These are phyloP conservation scores for Ascochyta lentis DNA, from an alignment of 2,329 filamentous ascomycete genomes.

Conservation along the genomic window DNA sequence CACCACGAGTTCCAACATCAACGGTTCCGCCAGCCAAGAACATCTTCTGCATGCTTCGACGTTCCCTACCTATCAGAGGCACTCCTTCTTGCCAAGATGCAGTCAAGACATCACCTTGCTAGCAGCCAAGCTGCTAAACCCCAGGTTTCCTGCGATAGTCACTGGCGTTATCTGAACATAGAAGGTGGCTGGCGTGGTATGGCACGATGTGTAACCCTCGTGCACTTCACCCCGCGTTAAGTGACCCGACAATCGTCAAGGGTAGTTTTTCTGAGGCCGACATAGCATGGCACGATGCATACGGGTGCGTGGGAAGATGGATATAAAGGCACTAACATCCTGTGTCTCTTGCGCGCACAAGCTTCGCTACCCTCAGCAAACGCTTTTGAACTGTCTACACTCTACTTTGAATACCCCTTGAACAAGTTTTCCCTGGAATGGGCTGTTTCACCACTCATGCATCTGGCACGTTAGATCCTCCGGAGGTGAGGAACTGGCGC, in stretches of 20 bases:
- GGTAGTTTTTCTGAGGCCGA: conserved; percentile 19
- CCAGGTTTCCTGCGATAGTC: conserved; percentile 25
- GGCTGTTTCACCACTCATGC: conserved; percentile 42
- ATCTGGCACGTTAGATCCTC: conserved; percentile 43
- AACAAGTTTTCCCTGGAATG: conserved; percentile 24
- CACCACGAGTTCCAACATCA: neutral
- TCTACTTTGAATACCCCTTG: neutral
- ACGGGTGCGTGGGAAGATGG: neutral
- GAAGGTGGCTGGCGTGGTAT: conserved; percentile 21
- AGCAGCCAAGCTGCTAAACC: conserved; percentile 26
- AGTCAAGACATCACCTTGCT: conserved; percentile 28
- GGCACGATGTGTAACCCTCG: conserved; percentile 20
- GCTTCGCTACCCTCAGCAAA: conserved; percentile 10
- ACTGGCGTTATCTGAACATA: conserved; percentile 20
- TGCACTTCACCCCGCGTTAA: conserved; percentile 22
- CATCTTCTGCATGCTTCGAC: conserved; percentile 10
- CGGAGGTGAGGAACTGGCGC: conserved; percentile 46
- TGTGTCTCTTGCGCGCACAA: conserved; percentile 6
- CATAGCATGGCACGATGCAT: neutral
- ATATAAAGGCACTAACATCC: conserved; percentile 7
- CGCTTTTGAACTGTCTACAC: conserved; percentile 3
- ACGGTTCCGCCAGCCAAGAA: conserved; percentile 13
- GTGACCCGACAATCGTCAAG: conserved; percentile 17
- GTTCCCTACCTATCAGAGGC: conserved; percentile 18
- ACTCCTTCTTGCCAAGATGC: conserved; percentile 19